Evolutionary conservation across 2,329 filamentous ascomycete genomes (phyloP).

Genomic region (Xylaria sp.): DNA sequence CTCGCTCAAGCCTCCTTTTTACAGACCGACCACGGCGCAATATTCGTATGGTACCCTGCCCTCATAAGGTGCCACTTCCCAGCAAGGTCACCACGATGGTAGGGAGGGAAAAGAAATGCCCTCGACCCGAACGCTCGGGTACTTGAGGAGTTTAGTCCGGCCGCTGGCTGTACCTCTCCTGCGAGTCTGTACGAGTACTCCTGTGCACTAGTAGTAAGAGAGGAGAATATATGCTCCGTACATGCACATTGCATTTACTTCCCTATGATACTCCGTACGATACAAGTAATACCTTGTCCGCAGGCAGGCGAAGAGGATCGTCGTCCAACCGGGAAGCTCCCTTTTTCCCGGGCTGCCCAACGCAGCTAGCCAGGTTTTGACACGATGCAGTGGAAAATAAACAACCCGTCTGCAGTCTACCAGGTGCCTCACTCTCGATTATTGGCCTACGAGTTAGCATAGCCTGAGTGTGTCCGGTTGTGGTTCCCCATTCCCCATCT

Average conservation of each 20-base stretch:
- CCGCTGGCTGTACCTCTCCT: not conserved
- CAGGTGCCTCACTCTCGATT: conserved; percentile 8
- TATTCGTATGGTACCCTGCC: conserved; percentile 10
- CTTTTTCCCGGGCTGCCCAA: conserved; percentile 7
- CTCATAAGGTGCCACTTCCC: conserved; percentile 8
- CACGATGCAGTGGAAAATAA: not conserved
- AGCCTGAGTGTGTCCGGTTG: not conserved
- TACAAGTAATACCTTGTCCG: not conserved
- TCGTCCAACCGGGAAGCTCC: conserved; percentile 15
- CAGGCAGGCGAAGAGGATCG: not conserved
- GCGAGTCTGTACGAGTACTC: no score
- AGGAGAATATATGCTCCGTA: not conserved
- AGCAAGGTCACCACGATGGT: conserved; percentile 3
- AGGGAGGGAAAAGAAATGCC: not conserved
- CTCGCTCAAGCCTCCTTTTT: conserved; percentile 4
- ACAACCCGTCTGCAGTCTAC: conserved; percentile 7
- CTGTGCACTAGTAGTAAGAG: no score
- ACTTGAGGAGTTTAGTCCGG: not conserved
- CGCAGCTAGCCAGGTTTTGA: conserved; percentile 1
- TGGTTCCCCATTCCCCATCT: not conserved
- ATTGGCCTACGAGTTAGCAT: not conserved
- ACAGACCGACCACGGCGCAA: not conserved
- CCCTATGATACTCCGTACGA: no score
- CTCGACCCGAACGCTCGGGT: conserved; percentile 1
- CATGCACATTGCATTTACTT: not conserved